Percentiles rank a stretch among this genome's conserved stretches.
Evolutionary conservation across 371 early-diverging fungal genomes (phyloP).

Genomic region (Rhizomucor pusillus): DNA sequence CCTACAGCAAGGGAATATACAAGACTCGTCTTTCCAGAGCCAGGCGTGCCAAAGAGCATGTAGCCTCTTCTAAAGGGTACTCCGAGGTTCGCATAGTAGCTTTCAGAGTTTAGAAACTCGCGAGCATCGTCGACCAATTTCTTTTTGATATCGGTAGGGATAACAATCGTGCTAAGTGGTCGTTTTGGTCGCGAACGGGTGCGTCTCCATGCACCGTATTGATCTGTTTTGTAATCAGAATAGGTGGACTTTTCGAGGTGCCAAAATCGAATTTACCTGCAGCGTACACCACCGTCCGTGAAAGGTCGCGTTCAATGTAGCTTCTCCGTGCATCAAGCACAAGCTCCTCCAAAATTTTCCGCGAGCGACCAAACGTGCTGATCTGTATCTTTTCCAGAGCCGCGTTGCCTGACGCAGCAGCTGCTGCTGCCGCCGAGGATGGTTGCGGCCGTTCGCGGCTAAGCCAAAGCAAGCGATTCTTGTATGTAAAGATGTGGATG

Average conservation of each 20-base stretch:
- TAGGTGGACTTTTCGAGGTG: not conserved
- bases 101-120: conserved; percentile 72
- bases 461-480: conserved; percentile 57
- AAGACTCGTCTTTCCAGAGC: conserved; percentile 90
- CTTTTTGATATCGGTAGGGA: conserved; percentile 57
- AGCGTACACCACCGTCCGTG: conserved; percentile 65
- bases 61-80: conserved; percentile 92
- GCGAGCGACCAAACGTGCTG: conserved; percentile 58
- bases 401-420: conserved; percentile 31
- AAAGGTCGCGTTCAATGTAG: conserved; percentile 57
- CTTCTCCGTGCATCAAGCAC: conserved; percentile 54
- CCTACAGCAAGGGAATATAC: conserved; percentile 89
- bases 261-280: conserved; percentile 31
- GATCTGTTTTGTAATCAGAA: conserved; percentile 28
- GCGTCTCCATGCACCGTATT: conserved; percentile 66
- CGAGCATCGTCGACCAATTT: conserved; percentile 74
- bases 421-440: conserved; percentile 31
- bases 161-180: conserved; percentile 64
- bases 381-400: conserved; percentile 57
- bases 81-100: conserved; percentile 89
- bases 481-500: conserved; percentile 59
- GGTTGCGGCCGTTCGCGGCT: conserved; percentile 41
- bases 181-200: conserved; percentile 53
- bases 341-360: conserved; percentile 47
- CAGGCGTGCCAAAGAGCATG: conserved; percentile 67